Evolutionary conservation across 2,329 filamentous ascomycete species (phyloP).

Genomic region (Polychaeton citri): DNA sequence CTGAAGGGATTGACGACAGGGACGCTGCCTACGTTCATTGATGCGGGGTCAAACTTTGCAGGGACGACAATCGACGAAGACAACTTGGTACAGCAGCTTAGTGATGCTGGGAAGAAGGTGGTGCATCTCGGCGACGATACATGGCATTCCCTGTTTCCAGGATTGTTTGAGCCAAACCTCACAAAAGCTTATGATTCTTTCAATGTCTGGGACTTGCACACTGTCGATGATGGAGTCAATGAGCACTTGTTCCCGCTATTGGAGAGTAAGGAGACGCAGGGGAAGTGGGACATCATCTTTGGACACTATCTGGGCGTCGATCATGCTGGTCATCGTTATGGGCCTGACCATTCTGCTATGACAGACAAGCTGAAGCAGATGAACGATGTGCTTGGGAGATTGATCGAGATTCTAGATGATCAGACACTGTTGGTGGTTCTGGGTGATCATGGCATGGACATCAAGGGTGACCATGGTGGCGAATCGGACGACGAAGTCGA

Average conservation of each 20-base stretch:
- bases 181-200: conserved; percentile 90
- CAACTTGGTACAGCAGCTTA: conserved; percentile 54
- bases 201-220: conserved; percentile 96
- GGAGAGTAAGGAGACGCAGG: conserved; percentile 42
- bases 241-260: conserved; percentile 82
- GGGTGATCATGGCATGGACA: conserved; percentile 99
- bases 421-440: conserved; percentile 83
- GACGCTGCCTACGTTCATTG: conserved; percentile 86
- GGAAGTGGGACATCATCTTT: conserved; percentile 85
- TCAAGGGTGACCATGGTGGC: conserved; percentile 94
- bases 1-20: conserved; percentile 91
- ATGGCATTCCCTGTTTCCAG: conserved; percentile 86
- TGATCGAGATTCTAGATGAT: conserved; percentile 64
- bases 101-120: conserved; percentile 56
- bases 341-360: conserved; percentile 87
- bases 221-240: conserved; percentile 87
- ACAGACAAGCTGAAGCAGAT: conserved; percentile 81
- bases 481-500: conserved; percentile 95
- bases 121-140: conserved; percentile 97
- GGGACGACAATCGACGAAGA: conserved; percentile 95
- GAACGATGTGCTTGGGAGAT: conserved; percentile 61
- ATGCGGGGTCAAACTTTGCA: conserved; percentile 88
- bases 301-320: conserved; percentile 92
- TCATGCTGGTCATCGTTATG: conserved; percentile 92
- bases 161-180: conserved; percentile 78